A percentile compares a stretch with the other conserved stretches of the same genome.
These are phyloP conservation scores for Ophiocordyceps camponoti-rufipedis DNA, from an alignment of 2,329 filamentous ascomycete genomes.

Conservation along the genomic window DNA sequence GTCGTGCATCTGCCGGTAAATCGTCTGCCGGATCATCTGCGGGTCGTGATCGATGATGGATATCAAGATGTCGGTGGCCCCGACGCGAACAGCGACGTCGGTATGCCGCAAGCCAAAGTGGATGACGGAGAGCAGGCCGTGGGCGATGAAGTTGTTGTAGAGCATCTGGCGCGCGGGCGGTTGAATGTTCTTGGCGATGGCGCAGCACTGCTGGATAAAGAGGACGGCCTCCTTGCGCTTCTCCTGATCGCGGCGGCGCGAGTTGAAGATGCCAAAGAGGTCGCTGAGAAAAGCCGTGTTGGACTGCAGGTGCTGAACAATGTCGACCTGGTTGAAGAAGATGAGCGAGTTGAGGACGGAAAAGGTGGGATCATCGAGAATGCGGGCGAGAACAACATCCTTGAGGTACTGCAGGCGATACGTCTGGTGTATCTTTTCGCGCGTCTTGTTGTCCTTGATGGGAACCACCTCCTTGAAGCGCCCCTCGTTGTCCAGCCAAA, in stretches of 20 bases:
- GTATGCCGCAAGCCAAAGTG: conserved; percentile 76
- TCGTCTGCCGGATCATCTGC: conserved; percentile 80
- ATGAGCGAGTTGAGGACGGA: conserved; percentile 94
- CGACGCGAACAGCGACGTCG: conserved; percentile 73
- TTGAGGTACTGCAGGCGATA: conserved; percentile 94
- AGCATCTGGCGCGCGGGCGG: conserved; percentile 61
- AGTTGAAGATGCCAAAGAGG: conserved; percentile 69
- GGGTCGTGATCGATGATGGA: conserved; percentile 93
- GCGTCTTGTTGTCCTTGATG: conserved; percentile 67
- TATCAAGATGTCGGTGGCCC: conserved; percentile 83
- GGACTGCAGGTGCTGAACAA: conserved; percentile 81
- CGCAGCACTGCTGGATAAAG: conserved; percentile 92
- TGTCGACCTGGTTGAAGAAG: conserved; percentile 98
- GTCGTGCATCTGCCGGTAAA: conserved; percentile 81
- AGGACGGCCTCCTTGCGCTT: conserved; percentile 87
- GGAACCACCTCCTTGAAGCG: conserved; percentile 92
- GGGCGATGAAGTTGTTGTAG: conserved; percentile 76
- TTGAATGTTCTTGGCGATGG: conserved; percentile 87
- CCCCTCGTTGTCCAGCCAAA: conserved; percentile 75
- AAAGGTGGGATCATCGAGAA: conserved; percentile 94
- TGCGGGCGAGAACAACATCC: conserved; percentile 91
- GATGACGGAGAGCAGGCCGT: conserved; percentile 78
- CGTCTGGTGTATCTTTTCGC: conserved; percentile 86
- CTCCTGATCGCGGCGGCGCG: conserved; percentile 42
- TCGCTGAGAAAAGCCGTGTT: conserved; percentile 66